Evolutionary conservation across 2,329 filamentous ascomycete genomes (phyloP), one percentile per base, ranked within the genome.

Genomic region (Pseudogymnoascus sp.): DNA sequence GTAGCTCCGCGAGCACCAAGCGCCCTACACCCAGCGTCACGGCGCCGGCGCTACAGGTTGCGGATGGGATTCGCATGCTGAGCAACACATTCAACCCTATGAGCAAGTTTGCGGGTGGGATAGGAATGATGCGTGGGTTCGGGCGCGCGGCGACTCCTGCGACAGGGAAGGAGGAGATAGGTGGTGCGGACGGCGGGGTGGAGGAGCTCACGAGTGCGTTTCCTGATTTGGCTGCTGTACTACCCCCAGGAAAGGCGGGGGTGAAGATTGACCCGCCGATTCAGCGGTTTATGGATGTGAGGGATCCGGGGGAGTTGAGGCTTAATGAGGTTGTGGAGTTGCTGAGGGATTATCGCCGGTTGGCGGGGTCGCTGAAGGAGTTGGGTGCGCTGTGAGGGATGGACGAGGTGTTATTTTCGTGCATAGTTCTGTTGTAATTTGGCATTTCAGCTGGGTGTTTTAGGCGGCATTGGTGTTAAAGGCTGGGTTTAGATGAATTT

Each of bases 31-130:
- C 59, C 7, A 9, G 47, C 4, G 44, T 38, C 7, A 65, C 40
- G 62, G 15, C 31, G 13, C 64, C 47, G 71, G 68, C 17, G 15
- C 65, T 11, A 19, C 67, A 79, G 40, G 74, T 87, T 11, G 83
- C 96, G 1, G 91, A 96, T 67, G 91, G 90, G 11, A 87, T 96
- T 79, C 86, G 90, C 63, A 93, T 84, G 72, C 82, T 96, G 65
- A 87, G 91, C 38, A 95, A 83, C 73, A 87, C 88, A 0, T 79
- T 96, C 35, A 96, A 96, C 70, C 91, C 91, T 2, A 87, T 96
- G 73, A 90, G 87, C 50, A 85, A 91, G 61, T 83, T 96, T 61
- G 86, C 88, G 1, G 79, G 68, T 8, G 82, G 86, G 35, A 91
- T 95, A 72, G 83, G 83, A 63, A 83, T 87, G 72, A 88, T 96